Conservation (phyloP, 805 yeast genomes). For the Candida boleticola region DNA sequence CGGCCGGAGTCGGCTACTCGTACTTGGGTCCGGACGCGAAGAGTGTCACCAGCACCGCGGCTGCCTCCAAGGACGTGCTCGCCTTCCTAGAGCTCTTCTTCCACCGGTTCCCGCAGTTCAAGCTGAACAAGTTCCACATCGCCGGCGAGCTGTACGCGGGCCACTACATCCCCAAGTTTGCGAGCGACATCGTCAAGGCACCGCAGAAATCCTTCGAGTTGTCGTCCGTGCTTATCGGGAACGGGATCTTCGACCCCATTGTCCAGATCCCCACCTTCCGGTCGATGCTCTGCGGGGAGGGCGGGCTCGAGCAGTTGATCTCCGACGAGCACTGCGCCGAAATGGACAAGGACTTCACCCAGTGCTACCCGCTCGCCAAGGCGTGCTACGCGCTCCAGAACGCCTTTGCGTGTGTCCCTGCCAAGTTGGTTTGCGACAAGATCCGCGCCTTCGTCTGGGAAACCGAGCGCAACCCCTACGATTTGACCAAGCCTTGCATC, state of each 20-base stretch:
- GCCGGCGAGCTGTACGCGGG: slow-evolving; percentile 96
- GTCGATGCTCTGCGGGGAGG: slow-evolving; percentile 48
- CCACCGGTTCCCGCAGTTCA: slow-evolving; percentile 73
- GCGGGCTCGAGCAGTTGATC: slow-evolving; percentile 38
- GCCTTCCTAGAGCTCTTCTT: slow-evolving; percentile 82
- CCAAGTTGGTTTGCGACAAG: slow-evolving; percentile 29
- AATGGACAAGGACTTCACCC: slow-evolving; percentile 33
- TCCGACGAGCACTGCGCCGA: slow-evolving; percentile 27
- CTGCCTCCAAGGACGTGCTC: slow-evolving; percentile 86
- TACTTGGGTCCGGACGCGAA: slow-evolving; percentile 54
- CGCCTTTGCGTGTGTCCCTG: slow-evolving; percentile 41
- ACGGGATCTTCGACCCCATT: slow-evolving; percentile 44
- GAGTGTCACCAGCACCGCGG: slow-evolving; percentile 63
- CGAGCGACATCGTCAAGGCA: slow-evolving; percentile 63
- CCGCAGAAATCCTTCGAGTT: slow-evolving; percentile 31
- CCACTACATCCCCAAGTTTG: slow-evolving; percentile 88
- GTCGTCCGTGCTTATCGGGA: slow-evolving; percentile 41
- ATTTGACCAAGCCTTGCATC: slow-evolving; percentile 52
- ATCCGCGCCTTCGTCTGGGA: slow-evolving; percentile 30
- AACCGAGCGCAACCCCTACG: slow-evolving; percentile 63
- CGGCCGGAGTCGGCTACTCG: slow-evolving; percentile 89
- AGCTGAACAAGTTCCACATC: slow-evolving; percentile 65
- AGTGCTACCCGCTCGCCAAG: slow-evolving; percentile 29
- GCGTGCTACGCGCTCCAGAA: slow-evolving; percentile 30
- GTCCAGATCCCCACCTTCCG: slow-evolving; percentile 37